phyloP scores from a whole-genome alignment of 345 rosid species.

The Aquilaria yunnanensis region DNA sequence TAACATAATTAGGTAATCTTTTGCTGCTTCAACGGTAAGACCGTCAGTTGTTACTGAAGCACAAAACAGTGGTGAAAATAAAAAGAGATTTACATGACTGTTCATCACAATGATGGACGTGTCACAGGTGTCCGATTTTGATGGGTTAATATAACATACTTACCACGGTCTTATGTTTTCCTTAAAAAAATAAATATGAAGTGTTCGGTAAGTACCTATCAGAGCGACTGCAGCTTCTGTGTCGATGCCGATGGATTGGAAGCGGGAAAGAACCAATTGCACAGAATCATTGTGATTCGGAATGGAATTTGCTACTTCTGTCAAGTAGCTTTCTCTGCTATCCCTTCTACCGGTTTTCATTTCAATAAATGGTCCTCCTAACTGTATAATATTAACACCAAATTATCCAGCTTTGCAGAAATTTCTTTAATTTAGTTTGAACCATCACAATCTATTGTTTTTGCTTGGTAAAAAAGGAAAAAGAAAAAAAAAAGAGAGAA shows the following conservation, averaged over 20 bases:
- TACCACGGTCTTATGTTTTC: background rate
- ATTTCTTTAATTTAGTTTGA: background rate
- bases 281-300: slow-evolving; percentile 73
- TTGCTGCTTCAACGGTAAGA: too few relatives aligned
- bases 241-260: slow-evolving; percentile 55
- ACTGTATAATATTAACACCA: slow-evolving; percentile 16
- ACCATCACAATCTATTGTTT: too few relatives aligned
- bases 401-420: background rate
- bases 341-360: slow-evolving; percentile 78
- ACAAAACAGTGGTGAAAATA: too few relatives aligned
- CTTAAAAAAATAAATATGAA: background rate
- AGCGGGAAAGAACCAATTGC: slow-evolving; percentile 51
- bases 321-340: slow-evolving; percentile 47
- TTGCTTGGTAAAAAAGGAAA: too few relatives aligned
- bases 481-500: too few relatives aligned
- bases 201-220: slow-evolving; percentile 31
- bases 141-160: background rate
- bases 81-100: too few relatives aligned
- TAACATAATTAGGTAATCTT: too few relatives aligned
- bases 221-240: slow-evolving; percentile 66
- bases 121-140: background rate
- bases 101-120: background rate
- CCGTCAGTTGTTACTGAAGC: background rate
- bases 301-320: slow-evolving; percentile 29
- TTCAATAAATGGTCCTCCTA: slow-evolving; percentile 78